These are phyloP conservation scores for Aspergillus bombycis DNA, from an alignment of 2,329 filamentous ascomycete species.

Conservation along the genomic window DNA sequence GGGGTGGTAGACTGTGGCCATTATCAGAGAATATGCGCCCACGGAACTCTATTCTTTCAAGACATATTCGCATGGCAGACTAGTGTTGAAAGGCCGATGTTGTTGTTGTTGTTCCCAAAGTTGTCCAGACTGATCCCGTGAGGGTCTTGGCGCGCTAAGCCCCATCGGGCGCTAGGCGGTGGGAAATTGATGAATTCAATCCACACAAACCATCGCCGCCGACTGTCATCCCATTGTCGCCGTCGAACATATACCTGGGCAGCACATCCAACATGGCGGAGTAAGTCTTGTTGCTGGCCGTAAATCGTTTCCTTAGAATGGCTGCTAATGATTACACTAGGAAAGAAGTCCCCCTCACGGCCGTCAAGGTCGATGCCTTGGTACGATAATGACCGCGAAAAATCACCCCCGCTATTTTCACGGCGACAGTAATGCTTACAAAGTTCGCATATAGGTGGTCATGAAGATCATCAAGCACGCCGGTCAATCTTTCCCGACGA, in stretches of 20 bases:
- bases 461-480: slow-evolving; percentile 99
- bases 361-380: slow-evolving; percentile 92
- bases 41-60: neutral
- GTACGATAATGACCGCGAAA: slow-evolving; percentile 58
- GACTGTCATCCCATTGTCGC: slow-evolving; percentile 23
- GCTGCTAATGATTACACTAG: slow-evolving; percentile 36
- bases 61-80: neutral
- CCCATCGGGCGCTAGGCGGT: slow-evolving; percentile 27
- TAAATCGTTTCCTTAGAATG: neutral
- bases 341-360: slow-evolving; percentile 75
- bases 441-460: slow-evolving; percentile 65
- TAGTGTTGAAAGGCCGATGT: neutral
- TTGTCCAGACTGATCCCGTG: slow-evolving; percentile 6
- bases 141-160: slow-evolving; percentile 32
- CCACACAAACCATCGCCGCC: slow-evolving; percentile 35
- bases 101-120: neutral
- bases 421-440: slow-evolving; percentile 28
- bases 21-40: neutral
- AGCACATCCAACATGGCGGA: slow-evolving; percentile 36
- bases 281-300: slow-evolving; percentile 22
- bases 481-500: slow-evolving; percentile 82
- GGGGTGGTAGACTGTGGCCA: neutral
- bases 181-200: slow-evolving; percentile 34
- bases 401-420: slow-evolving; percentile 33
- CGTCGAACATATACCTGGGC: slow-evolving; percentile 23